Base-by-base conservation (phyloP, 129 eudicot genomes). In the Apium graveolens region DNA sequence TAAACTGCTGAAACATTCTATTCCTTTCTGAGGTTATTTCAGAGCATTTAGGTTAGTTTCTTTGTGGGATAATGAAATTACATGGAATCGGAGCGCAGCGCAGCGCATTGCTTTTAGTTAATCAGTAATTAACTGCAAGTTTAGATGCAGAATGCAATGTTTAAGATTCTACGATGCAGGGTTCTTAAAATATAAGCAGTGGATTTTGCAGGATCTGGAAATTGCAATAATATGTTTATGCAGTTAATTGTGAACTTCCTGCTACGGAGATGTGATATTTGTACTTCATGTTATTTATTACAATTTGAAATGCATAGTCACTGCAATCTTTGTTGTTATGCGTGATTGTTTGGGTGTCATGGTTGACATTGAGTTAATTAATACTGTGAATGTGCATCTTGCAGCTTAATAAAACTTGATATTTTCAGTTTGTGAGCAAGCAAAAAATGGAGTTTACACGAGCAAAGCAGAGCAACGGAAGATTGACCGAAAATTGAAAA, bases 391-490 rank as follows among this genome's bases (percentile, higher is more conserved):
- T 70, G 2, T 49, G 29, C 68, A 75, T 69, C 43, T 63, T 70
- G 81, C 72, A 31, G 38, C 65, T 84, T 39, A 29, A 80, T 65
- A 7, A 46, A 55, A 82, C 44, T 84, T 75, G 65, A 65, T 76
- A 32, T 81, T 75, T 44, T 75, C 86, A 86, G 87, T 41, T 60
- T 27, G 76, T 60, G 91, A 85, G 75, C 81, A 87, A 68, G 57
- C 20, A 38, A 81, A 41, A 79, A 82, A 81, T 74, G 91, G 78
- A 68, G 78, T 29, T 18, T 81, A 79, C 75, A 73, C 73, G 63
- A 86, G 88, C 78, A 88, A 83, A 78, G 80, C 85, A 72, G 90
- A 88, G 45, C 43, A 29, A 63, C 81, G 89, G 82, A 89, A 88
- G 80, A 74, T 73, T 34, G 85, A 26, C 31, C 78, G 89, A 55